Conservation (phyloP, 352 stramenopile species). For the Peronospora farinosa region DNA sequence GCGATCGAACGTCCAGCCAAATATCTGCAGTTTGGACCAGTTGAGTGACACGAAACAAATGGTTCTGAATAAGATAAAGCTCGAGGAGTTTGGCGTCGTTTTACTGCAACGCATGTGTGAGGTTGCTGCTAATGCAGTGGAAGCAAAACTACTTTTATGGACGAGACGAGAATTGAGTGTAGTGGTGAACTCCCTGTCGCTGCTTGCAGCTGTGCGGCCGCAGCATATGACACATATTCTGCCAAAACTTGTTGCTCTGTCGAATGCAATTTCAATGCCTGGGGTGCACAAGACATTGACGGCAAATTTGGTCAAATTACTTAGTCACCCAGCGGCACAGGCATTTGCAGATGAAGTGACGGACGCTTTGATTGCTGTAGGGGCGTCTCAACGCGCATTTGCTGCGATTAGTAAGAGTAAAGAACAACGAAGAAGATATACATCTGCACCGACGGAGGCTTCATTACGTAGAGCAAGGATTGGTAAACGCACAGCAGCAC, state of each 20-base stretch:
- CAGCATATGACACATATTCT: conserved; percentile 54
- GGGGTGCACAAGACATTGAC: conserved; percentile 55
- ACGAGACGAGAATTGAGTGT: conserved; percentile 51
- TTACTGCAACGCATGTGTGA: conserved; percentile 41
- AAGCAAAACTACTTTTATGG: conserved; percentile 24
- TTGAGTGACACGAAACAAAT: conserved; percentile 23
- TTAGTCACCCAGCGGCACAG: conserved; percentile 54
- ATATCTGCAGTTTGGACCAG: conserved; percentile 54
- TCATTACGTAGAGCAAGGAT: conserved; percentile 59
- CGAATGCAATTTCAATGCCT: conserved; percentile 21
- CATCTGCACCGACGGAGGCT: conserved; percentile 59
- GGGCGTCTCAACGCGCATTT: conserved; percentile 70
- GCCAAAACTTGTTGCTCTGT: conserved; percentile 39
- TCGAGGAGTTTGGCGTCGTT: conserved; percentile 38
- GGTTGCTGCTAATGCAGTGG: conserved; percentile 18
- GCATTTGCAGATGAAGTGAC: conserved; percentile 66
- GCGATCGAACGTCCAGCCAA: conserved; percentile 69
- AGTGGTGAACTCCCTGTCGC: conserved; percentile 59
- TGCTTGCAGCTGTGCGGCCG: conserved; percentile 53
- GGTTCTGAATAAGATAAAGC: conserved; percentile 29
- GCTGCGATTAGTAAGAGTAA: conserved; percentile 77
- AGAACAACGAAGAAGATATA: conserved; percentile 65
- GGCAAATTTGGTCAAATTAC: conserved; percentile 64
- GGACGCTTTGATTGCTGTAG: conserved; percentile 57
- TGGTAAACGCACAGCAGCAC: conserved; percentile 57